phyloP scores from a whole-genome alignment of 805 yeast species.

The Candida oleophila region DNA sequence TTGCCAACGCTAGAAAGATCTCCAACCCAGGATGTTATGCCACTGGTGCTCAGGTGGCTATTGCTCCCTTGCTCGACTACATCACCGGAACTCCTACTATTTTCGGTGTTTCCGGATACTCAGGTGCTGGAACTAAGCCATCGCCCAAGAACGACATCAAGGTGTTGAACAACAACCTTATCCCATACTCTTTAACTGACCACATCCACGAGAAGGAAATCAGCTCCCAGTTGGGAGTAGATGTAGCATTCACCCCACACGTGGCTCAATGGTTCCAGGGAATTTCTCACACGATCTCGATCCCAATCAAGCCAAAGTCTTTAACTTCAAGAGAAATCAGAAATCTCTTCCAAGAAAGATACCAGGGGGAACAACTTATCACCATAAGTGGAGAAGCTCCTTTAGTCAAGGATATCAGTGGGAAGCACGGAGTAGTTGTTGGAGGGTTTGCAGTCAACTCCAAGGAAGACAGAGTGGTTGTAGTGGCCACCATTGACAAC shows the following conservation, averaged over 20 bases:
- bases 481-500: slow-evolving; percentile 95
- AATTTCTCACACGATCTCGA: slow-evolving; percentile 85
- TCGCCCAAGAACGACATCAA: slow-evolving; percentile 89
- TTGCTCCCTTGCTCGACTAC: slow-evolving; percentile 78
- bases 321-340: slow-evolving; percentile 81
- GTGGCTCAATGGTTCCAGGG: slow-evolving; percentile 99
- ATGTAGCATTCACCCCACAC: slow-evolving; percentile 91
- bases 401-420: slow-evolving; percentile 83
- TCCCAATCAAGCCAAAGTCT: slow-evolving; percentile 70
- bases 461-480: slow-evolving; percentile 83
- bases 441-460: slow-evolving; percentile 96
- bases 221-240: slow-evolving; percentile 70
- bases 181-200: slow-evolving; percentile 94
- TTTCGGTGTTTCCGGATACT: slow-evolving; percentile 96
- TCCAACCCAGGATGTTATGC: slow-evolving; percentile 99
- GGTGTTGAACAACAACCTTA: slow-evolving; percentile 74
- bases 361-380: slow-evolving; percentile 81
- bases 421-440: slow-evolving; percentile 90
- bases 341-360: slow-evolving; percentile 82
- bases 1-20: slow-evolving; percentile 73
- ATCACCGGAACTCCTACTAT: slow-evolving; percentile 74
- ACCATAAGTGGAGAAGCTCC: slow-evolving; percentile 92
- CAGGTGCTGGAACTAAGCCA: slow-evolving; percentile 99
- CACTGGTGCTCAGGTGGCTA: slow-evolving; percentile 94
- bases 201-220: slow-evolving; percentile 97